Evolutionary conservation across 306 rosid genomes (phyloP), one percentile per base, ranked within the genome.

Genomic region (Parietaria judaica): DNA sequence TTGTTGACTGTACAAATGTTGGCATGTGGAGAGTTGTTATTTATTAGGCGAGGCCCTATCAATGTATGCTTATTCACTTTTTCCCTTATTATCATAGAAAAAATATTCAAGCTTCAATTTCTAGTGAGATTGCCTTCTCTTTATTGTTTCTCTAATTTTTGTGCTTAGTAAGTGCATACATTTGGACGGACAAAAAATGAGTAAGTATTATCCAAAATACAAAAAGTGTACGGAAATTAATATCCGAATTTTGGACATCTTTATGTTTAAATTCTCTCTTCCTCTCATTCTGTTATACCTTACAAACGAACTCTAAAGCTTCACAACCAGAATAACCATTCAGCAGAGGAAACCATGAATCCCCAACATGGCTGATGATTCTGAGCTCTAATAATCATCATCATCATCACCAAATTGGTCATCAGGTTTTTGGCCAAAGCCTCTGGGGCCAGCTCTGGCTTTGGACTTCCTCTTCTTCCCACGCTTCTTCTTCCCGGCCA

Each of bases 1-100:
- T 57, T 68, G 64, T 65, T 57, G 85, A 87, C 89, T 88, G 89
- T 88, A 86, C 89, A 86, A 88, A 76, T 76, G 76, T 80, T 82
- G 83, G 76, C 77, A 60, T 78, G 83, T 80, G 78, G 81, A 79
- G 83, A 83, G 79, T 74, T 74, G 85, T 85, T 83, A 57, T 67
- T 85, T 83, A 79, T 70, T 84, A 70, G 85, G 65, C 71, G 76
- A 83, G 85, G 73, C 76, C 81, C 69, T 65, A 56, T 54, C 61
- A 52, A 55, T 80, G 87, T 81, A 86, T 84, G 87, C 59, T 55
- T 74, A 10, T 71, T 62, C 70, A 83, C 90, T 58, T 38, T 63
- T 61, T 69, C 54, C 65, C 53, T n/a, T 71, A 46, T 14, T 67
- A 69, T 39, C 6, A 11, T 14, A 17, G 63, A 69, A n/a, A n/a